Evolutionary conservation across 768 basidiomycete genomes (phyloP).

Genomic region (Lactarius psammicola): DNA sequence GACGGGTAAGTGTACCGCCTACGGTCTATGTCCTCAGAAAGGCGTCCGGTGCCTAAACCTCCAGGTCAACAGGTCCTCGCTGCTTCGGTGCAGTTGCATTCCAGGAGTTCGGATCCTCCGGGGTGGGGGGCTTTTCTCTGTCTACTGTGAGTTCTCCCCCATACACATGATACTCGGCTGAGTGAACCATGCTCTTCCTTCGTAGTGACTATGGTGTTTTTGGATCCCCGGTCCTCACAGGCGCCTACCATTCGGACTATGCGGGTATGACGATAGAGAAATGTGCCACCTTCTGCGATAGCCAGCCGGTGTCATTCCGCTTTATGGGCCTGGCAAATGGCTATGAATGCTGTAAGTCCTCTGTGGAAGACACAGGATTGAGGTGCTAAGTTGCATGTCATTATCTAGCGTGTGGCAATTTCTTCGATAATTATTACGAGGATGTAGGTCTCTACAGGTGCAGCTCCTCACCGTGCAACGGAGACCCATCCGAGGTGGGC

Average conservation of each 20-base stretch:
- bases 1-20: neutral
- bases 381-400: neutral
- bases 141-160: neutral
- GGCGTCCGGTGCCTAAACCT: neutral
- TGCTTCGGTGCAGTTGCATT: neutral
- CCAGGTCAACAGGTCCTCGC: neutral
- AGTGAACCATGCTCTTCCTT: no score
- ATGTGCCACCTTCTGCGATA: constrained; percentile 45
- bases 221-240: constrained; percentile 43
- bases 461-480: constrained; percentile 53
- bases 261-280: constrained; percentile 58
- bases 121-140: neutral
- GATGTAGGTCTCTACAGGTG: constrained; percentile 49
- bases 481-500: constrained; percentile 54
- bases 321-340: constrained; percentile 70
- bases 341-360: constrained; percentile 53
- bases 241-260: constrained; percentile 44
- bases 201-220: neutral
- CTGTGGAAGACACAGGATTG: neutral
- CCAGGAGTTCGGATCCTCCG: neutral
- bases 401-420: constrained; percentile 3
- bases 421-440: constrained; percentile 46
- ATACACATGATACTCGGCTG: no score
- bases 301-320: constrained; percentile 42
- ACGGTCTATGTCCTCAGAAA: no score